Evolutionary conservation across 208 protist species (phyloP), one percentile per base, ranked within the genome.

Genomic region (Tritrichomonas foetus): DNA sequence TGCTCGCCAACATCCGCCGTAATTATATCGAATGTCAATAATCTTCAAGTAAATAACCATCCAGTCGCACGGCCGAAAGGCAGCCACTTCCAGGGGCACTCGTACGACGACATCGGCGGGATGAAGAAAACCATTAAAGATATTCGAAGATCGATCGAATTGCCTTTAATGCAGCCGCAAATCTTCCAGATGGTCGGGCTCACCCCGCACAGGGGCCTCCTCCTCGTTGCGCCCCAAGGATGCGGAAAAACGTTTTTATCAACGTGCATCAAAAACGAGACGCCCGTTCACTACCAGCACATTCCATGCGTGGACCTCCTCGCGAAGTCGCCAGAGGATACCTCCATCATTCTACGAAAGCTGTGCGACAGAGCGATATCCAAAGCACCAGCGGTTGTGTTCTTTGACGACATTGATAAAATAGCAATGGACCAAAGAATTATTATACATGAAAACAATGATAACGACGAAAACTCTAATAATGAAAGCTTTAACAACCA

Each of bases 371-470:
- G 47, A 61, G 41, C 27, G 11, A 53, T n/a, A 2, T 16, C 20
- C n/a, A 89, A 89, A n/a, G 3, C 13, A 53, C 78, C 78, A 39
- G 5, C 78, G 39, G 39, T 89, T 57, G 2, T 53, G 1, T 89
- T 89, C 47, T 41, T 89, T 36, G 78, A 89, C 16, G 78, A 89
- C 78, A 89, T 89, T 57, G 78, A 89, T 49, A 39, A 57, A 20
- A 89, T 89, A 57, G 33, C 25, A 0, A 3, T 33, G 2, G 16
- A 20, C 5, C 20, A 53, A 27, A 53, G 11, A 27, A 39, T 57
- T 3, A 53, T 0, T 22, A n/a, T n/a, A n/a, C n/a, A n/a, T n/a
- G n/a, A n/a, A n/a, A n/a, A n/a, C n/a, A n/a, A n/a, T n/a, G n/a
- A n/a, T n/a, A n/a, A n/a, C n/a, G n/a, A n/a, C n/a, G n/a, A n/a